A percentile compares a stretch with the other conserved stretches of the same genome.
phyloP scores from a whole-genome alignment of 495 filamentous ascomycete genomes.

The Penicillium fimorum region DNA sequence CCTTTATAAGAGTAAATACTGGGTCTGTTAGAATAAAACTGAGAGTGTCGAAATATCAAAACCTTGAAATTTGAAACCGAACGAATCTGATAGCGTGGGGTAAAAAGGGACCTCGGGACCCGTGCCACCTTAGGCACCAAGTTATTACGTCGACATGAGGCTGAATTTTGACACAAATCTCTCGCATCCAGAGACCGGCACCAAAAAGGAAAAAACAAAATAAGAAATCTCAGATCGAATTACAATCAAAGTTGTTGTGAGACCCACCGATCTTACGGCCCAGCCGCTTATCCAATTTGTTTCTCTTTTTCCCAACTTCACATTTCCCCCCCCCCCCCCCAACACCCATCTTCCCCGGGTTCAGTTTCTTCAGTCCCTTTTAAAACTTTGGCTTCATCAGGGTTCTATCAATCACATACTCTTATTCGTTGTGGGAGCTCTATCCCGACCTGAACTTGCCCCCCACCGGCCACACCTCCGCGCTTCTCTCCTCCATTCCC shows the following conservation, averaged over 20 bases:
- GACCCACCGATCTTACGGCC: conserved; percentile 9
- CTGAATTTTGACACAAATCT: background rate
- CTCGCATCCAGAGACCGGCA: background rate
- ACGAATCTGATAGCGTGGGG: conserved; percentile 9
- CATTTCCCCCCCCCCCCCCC: background rate
- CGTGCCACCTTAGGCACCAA: background rate
- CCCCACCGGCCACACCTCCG: conserved; percentile 26
- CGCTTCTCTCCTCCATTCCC: conserved; percentile 16
- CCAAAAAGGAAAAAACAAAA: background rate
- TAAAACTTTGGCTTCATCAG: background rate
- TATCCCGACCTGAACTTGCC: conserved; percentile 18
- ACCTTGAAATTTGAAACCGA: background rate
- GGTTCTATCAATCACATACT: conserved; percentile 6
- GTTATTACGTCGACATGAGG: conserved; percentile 2
- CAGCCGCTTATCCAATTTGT: conserved; percentile 30
- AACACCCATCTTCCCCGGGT: background rate
- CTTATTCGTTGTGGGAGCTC: conserved; percentile 17
- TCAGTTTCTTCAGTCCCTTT: background rate
- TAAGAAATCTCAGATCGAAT: background rate
- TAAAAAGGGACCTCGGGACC: background rate
- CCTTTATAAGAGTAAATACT: background rate
- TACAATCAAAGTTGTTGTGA: conserved; percentile 7
- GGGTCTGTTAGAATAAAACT: background rate
- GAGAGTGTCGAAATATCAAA: background rate
- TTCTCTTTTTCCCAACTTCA: conserved; percentile 28